Evolutionary conservation across 345 rosid genomes (phyloP), one percentile per base, ranked within the genome.

Genomic region (Syzygium aqueum): DNA sequence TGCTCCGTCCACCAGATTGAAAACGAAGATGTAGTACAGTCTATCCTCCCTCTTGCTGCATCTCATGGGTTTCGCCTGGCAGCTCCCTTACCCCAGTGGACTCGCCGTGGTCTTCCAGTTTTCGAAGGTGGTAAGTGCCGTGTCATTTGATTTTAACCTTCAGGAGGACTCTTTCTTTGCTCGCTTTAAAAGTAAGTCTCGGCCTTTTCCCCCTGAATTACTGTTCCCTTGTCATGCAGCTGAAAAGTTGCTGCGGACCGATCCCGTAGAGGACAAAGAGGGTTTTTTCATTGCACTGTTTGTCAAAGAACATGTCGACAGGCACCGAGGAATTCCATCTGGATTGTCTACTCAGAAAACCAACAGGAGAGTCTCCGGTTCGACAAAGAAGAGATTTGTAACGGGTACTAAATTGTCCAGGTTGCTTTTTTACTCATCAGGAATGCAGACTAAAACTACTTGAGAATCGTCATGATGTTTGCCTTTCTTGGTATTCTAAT

Each of bases 1-100:
- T 97, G 99, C 91, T 97, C 99, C 83, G 89, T 97, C 87, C 92
- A 95, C 91, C 99, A 95, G 90, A 91, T 89, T 43, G 99, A 97
- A 89, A 96, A 96, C 50, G 99, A 97, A 93, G 98, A 95, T 87
- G 99, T 97, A 13, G 89, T 96, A 40, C 87, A 88, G 43, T 95
- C 99, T 30, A 88, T 95, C 77, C 87, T 96, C 61, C 93, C 97
- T 30, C 37, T 92, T 30, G 96, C 96, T 33, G 85, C 84, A 77
- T 92, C 93, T 85, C 87, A 52, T 12, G 98, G 99, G 40, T 96
- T 96, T 86, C 63, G 88, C 40, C 93, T 97, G 46, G 92, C 87
- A 40, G 89, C 96, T 15, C 97, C 98, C 85, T 96, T 96, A 61
- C 97, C 98, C 73, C 85, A 90, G 16, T 97, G 99, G 98, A 89